Evolutionary conservation across 2,329 filamentous ascomycete species (phyloP).

Genomic region (Cordyceps cateniannulata): DNA sequence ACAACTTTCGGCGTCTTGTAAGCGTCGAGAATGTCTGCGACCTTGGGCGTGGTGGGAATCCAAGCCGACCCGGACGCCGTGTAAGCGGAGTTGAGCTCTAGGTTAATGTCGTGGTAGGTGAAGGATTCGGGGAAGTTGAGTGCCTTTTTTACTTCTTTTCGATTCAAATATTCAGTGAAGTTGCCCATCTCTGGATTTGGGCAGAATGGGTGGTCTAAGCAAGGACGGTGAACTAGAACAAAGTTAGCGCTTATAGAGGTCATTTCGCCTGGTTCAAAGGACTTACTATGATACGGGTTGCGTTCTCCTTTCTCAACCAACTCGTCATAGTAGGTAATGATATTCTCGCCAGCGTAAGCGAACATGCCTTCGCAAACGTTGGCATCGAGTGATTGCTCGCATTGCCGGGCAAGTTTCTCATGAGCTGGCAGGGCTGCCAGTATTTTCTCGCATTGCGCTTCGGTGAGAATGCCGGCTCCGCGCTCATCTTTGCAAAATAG

Average conservation of each 20-base stretch:
- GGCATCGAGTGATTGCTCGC: conserved; percentile 78
- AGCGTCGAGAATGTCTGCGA: conserved; percentile 16
- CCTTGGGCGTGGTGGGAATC: conserved; percentile 11
- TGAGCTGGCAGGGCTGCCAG: conserved; percentile 38
- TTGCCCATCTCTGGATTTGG: conserved; percentile 15
- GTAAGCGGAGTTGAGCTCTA: conserved; percentile 70
- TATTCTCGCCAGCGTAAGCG: background rate
- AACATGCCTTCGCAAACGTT: conserved; percentile 58
- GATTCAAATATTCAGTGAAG: conserved; percentile 21
- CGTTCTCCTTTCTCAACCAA: conserved; percentile 32
- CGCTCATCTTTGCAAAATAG: conserved; percentile 14
- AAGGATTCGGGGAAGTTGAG: conserved; percentile 53
- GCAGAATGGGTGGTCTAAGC: conserved; percentile 12
- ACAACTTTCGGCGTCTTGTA: conserved; percentile 6
- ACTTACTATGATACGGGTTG: conserved; percentile 38
- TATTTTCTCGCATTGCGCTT: conserved; percentile 17
- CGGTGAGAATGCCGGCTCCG: conserved; percentile 16
- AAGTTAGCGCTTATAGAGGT: background rate
- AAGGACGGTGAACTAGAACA: conserved; percentile 11
- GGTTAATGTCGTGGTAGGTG: conserved; percentile 83
- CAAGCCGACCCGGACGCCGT: background rate
- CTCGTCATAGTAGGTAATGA: conserved; percentile 29
- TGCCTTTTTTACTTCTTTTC: conserved; percentile 14
- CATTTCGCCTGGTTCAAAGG: conserved; percentile 21
- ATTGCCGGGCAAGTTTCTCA: conserved; percentile 43